Evolutionary conservation across 495 filamentous ascomycete genomes (phyloP).

Genomic region (Hamigera avellanea): DNA sequence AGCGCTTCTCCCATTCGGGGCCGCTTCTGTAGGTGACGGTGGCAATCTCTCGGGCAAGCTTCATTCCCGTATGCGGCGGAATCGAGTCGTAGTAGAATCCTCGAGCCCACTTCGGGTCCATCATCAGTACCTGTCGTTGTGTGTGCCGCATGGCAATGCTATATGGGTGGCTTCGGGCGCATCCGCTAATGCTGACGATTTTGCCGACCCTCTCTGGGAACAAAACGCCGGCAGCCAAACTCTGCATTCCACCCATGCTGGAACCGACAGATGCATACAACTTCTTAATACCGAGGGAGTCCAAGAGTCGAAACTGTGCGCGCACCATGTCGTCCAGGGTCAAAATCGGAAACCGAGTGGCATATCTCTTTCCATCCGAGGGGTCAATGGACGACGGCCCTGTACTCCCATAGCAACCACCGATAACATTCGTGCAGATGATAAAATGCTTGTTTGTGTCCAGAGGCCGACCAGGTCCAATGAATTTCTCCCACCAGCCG

Average conservation of each 20-base stretch:
- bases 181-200: conserved; percentile 85
- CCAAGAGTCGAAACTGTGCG: conserved; percentile 85
- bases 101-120: conserved; percentile 95
- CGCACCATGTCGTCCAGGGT: conserved; percentile 97
- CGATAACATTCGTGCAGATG: conserved; percentile 94
- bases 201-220: conserved; percentile 71
- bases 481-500: conserved; percentile 99
- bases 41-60: conserved; percentile 92
- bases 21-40: conserved; percentile 96
- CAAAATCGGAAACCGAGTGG: conserved; percentile 91
- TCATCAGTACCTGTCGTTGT: conserved; percentile 95
- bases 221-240: conserved; percentile 76
- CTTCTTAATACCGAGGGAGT: conserved; percentile 63
- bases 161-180: conserved; percentile 91
- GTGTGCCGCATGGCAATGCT: conserved; percentile 99
- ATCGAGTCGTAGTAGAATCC: conserved; percentile 88
- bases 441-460: conserved; percentile 88
- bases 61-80: conserved; percentile 93
- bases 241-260: conserved; percentile 99
- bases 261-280: conserved; percentile 89
- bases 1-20: conserved; percentile 95
- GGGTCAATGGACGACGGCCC: conserved; percentile 85
- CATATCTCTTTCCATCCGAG: conserved; percentile 76
- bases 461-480: conserved; percentile 74
- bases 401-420: conserved; percentile 93